Base-by-base conservation (phyloP, 2,329 filamentous ascomycete species). In the Paracoccidioides lutzii region DNA sequence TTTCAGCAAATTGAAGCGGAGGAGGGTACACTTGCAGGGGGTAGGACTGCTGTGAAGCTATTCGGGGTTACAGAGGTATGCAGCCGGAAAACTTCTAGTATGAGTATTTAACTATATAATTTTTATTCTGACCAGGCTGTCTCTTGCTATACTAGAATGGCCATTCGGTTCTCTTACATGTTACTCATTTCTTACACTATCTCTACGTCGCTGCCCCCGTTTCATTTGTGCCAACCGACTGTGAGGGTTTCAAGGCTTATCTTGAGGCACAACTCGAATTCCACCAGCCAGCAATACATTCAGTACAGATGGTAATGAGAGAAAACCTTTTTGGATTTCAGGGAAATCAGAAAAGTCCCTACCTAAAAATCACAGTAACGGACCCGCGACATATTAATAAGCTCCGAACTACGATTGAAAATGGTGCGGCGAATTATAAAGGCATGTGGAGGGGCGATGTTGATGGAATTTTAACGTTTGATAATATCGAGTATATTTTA, bases 1-100 rank as follows among this genome's bases (percentile, higher is more conserved):
- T 97, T 98, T 67, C 93, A 98, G 73, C 87, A 94, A 66, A 98
- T 98, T 62, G 94, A 98, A 66, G 86, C 83, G 0, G 90, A 97
- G 67, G 91, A 98, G 69, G 91, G 93, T 22, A 87, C 83, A 3
- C 71, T 96, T 1, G 76, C 85, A 67, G 87, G 87, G 51, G 88
- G 88, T 22, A 84, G 78, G 66, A 77, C 88, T 0, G 85, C 88
- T 0, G 81, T 98, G 56, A 94, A 93, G 75, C 79, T 98, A 22
- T 98, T 97, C 72, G 93, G 93, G 64, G 90, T 97, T 3, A 95
- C 89, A 38, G 83, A 87, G 76, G 83, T 83, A 71, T 55, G 67
- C 30, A 46, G 54, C 37, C 33, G 45, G n/a, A 55, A 1, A 72
- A 81, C 12, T 52, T n/a, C 37, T 42, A 35, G 37, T 3, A 12